Base-by-base conservation (phyloP, 306 rosid species). In the Neltuma alba region DNA sequence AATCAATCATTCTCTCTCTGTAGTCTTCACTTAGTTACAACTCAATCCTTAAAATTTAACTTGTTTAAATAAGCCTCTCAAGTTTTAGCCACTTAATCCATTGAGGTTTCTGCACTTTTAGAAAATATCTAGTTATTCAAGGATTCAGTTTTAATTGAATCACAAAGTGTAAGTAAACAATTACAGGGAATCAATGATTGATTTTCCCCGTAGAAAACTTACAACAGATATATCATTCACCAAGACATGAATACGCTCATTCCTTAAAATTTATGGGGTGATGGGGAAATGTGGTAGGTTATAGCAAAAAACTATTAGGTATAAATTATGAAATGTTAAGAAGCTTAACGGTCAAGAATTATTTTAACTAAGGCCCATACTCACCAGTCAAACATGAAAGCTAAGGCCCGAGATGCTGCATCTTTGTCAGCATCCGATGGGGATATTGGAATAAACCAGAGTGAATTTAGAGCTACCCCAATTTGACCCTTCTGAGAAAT, bases 401-500 rank as follows among this genome's bases (percentile, higher is more conserved):
- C 36, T 1, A 69, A 0, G 74, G 36, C 74, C 5, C 74, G 34
- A 41, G 74, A 69, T 69, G 74, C 74, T 41, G 55, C 74, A 41
- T 69, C 37, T 69, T 41, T 69, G 55, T 69, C 74, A 1, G 34
- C 50, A 11, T n/a, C 0, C 2, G 74, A 69, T 6, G 41, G 74
- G 36, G 74, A 69, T 2, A 23, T 30, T 25, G 74, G 74, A 40
- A 69, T 41, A 5, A 2, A 6, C 74, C 74, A 69, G 23, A 41
- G 6, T 9, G 74, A 25, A 41, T 41, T 23, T 11, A 69, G 36
- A 41, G 74, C 28, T 6, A 69, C 7, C 55, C 55, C 74, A 69
- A 69, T 69, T 41, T 69, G 54, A 23, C 74, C 74, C 74, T 69
- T 69, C 18, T 69, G 74, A 41, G 54, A 42, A 40, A 69, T 42